These are phyloP conservation scores for Penicillium bialowiezense DNA, from an alignment of 495 filamentous ascomycete species.

Conservation along the genomic window DNA sequence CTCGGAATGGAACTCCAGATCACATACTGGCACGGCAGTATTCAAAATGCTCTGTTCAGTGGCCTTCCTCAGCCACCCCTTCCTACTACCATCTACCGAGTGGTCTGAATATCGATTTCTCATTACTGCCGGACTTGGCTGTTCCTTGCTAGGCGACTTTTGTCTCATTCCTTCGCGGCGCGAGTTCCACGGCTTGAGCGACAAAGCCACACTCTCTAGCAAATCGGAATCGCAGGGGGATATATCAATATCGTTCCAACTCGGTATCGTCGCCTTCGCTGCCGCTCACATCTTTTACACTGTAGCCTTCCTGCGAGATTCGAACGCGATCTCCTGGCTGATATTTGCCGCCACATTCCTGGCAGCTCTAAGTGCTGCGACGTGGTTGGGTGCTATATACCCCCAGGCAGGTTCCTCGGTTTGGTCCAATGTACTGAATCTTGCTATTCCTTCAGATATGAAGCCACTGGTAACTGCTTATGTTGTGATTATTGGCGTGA, in stretches of 20 bases:
- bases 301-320: constrained; percentile 15
- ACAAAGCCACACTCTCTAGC: background rate
- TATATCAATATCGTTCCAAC: constrained; percentile 20
- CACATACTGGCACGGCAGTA: constrained; percentile 11
- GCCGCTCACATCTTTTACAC: constrained; percentile 23
- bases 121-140: background rate
- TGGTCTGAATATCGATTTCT: constrained; percentile 11
- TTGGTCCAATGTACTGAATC: constrained; percentile 9
- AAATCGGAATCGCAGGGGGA: constrained; percentile 6
- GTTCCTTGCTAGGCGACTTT: constrained; percentile 16
- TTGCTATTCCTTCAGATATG: constrained; percentile 13
- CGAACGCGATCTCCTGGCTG: constrained; percentile 3
- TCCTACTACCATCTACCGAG: constrained; percentile 13
- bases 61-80: constrained; percentile 18
- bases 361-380: constrained; percentile 7
- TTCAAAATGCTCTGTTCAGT: constrained; percentile 25
- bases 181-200: constrained; percentile 11
- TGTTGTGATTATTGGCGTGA: constrained; percentile 13
- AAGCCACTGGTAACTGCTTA: constrained; percentile 15
- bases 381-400: constrained; percentile 17
- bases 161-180: constrained; percentile 16
- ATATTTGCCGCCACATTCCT: constrained; percentile 10
- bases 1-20: constrained; percentile 18
- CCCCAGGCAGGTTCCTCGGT: constrained; percentile 8
- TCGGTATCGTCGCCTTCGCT: constrained; percentile 22